These are phyloP conservation scores for Rhytidhysteron rufulum DNA, from an alignment of 2,329 filamentous ascomycete genomes.

Conservation along the genomic window DNA sequence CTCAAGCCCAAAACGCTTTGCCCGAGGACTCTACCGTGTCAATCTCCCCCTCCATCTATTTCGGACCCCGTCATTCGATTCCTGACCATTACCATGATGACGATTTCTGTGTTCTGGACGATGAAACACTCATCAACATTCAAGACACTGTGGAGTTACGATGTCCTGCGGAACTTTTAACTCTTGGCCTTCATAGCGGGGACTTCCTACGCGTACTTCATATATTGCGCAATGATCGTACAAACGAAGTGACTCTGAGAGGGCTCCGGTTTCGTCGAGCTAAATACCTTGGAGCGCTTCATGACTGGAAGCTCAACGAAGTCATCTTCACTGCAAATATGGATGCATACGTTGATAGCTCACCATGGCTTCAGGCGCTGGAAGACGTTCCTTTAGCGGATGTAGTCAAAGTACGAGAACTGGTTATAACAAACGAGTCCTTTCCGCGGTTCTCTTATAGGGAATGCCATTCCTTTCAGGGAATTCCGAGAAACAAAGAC, in stretches of 20 bases:
- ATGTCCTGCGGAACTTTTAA: background rate
- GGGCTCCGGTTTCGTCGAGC: conserved; percentile 17
- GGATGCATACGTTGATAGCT: conserved; percentile 7
- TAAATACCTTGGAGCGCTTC: conserved; percentile 14
- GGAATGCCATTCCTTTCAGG: background rate
- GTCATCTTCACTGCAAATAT: conserved; percentile 14
- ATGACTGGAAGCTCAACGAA: conserved; percentile 21
- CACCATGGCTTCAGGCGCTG: conserved; percentile 11
- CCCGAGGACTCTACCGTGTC: too few relatives aligned
- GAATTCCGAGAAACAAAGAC: background rate
- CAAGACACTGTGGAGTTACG: background rate
- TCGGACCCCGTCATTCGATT: too few relatives aligned
- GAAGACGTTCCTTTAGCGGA: conserved; percentile 9
- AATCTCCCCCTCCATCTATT: too few relatives aligned
- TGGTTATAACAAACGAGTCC: conserved; percentile 7
- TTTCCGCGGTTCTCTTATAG: conserved; percentile 7
- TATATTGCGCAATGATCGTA: conserved; percentile 15
- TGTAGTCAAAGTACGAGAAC: conserved; percentile 7
- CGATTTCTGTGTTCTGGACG: background rate
- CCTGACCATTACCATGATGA: too few relatives aligned
- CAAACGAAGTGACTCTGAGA: conserved; percentile 12
- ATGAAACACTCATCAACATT: background rate
- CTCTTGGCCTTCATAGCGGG: background rate
- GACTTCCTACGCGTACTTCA: conserved; percentile 1
- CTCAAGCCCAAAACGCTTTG: too few relatives aligned